These are phyloP conservation scores for Rugonectria rugulosa DNA, from an alignment of 2,329 filamentous ascomycete genomes.

Conservation along the genomic window DNA sequence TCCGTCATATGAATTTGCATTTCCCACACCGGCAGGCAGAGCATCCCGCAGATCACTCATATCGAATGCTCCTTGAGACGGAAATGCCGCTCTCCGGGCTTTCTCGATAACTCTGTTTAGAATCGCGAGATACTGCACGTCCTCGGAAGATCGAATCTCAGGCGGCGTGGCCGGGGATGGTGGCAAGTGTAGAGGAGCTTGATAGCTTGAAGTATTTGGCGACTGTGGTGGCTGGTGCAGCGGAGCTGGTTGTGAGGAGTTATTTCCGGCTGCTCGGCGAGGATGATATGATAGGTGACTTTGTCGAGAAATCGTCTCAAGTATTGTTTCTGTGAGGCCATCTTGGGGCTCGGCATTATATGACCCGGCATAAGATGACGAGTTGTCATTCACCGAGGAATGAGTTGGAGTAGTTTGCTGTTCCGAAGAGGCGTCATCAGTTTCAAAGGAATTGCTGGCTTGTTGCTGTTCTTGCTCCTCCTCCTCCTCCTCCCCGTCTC, in stretches of 20 bases:
- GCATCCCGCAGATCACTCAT: constrained; percentile 14
- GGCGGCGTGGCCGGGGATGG: neutral
- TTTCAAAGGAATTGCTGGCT: neutral
- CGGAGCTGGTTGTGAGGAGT: neutral
- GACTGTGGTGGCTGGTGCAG: constrained; percentile 1
- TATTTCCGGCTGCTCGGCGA: neutral
- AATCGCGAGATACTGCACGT: constrained; percentile 10
- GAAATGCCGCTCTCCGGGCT: constrained; percentile 23
- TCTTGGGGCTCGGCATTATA: neutral
- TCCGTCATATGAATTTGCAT: neutral
- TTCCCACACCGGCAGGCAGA: neutral
- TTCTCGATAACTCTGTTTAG: constrained; percentile 16
- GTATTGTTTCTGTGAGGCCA: neutral
- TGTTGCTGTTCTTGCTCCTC: neutral
- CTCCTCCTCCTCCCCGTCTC: constrained; percentile 4
- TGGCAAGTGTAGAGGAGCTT: neutral
- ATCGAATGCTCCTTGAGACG: constrained; percentile 20
- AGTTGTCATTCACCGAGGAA: neutral
- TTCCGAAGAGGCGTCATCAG: neutral
- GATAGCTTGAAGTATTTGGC: neutral
- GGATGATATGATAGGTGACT: constrained; percentile 5
- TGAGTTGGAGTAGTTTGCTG: constrained; percentile 11
- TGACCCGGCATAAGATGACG: neutral
- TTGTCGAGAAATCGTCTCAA: constrained; percentile 5
- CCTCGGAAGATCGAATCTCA: constrained; percentile 3